These are phyloP conservation scores for Closterium sp. DNA, from an alignment of 139 green algal genomes.

Conservation along the genomic window DNA sequence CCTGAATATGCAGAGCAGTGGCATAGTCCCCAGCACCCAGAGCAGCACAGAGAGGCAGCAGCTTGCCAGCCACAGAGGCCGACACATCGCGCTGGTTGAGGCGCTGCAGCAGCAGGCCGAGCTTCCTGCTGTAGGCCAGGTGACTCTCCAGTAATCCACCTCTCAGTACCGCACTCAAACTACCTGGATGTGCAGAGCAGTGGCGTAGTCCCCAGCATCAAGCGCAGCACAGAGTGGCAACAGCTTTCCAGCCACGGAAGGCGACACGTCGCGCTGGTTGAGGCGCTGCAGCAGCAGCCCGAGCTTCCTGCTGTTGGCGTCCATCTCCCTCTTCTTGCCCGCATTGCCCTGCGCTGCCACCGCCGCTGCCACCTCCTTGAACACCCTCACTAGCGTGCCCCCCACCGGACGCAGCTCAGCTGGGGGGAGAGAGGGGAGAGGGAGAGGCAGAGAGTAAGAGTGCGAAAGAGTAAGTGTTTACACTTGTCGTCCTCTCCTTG, in stretches of 20 bases:
- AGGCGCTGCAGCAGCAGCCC: slow-evolving; percentile 87
- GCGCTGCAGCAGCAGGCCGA: slow-evolving; percentile 94
- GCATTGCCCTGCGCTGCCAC: slow-evolving; percentile 29
- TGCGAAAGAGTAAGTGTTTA: not conserved
- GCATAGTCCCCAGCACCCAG: no score
- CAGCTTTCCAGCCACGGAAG: slow-evolving; percentile 72
- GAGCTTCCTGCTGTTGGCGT: slow-evolving; percentile 87
- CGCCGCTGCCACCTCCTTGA: slow-evolving; percentile 51
- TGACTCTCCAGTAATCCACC: no score
- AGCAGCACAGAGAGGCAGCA: no score
- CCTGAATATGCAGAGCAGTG: no score
- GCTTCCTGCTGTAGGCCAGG: no score
- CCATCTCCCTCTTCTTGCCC: slow-evolving; percentile 85
- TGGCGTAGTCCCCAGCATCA: slow-evolving; percentile 72
- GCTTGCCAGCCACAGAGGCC: no score
- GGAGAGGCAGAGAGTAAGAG: not conserved
- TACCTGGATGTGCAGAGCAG: slow-evolving; percentile 66
- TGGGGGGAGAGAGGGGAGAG: not conserved
- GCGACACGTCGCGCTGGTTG: slow-evolving; percentile 74
- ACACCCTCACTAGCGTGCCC: slow-evolving; percentile 68
- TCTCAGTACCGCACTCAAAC: no score
- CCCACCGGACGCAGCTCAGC: slow-evolving; percentile 68
- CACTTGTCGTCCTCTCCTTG: no score
- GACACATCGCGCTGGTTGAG: no score
- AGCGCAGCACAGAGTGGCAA: slow-evolving; percentile 77